Conservation (phyloP, 2,329 filamentous ascomycete genomes). For the Myriosclerotinia curreyana region DNA sequence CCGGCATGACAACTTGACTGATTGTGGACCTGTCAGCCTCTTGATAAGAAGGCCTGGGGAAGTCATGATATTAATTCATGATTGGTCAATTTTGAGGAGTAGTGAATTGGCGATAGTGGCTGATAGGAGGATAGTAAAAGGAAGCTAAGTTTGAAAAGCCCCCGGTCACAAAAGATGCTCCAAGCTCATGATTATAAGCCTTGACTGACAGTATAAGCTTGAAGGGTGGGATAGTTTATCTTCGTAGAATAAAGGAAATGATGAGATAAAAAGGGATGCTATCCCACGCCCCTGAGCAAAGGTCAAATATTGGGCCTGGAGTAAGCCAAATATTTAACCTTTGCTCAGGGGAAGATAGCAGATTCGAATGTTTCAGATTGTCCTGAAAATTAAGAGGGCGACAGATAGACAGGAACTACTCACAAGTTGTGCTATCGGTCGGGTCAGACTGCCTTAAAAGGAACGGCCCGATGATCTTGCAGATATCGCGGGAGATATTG, state of each 20-base stretch:
- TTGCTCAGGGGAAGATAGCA: too few species aligned
- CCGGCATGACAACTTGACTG: neutral
- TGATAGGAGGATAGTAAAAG: conserved; percentile 2
- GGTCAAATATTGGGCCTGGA: too few species aligned
- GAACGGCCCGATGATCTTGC: neutral
- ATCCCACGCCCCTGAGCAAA: too few species aligned
- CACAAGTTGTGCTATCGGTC: neutral
- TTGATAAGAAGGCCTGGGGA: conserved; percentile 19
- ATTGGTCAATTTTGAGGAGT: conserved; percentile 4
- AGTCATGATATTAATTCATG: neutral
- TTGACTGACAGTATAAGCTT: neutral
- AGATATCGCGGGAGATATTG: neutral
- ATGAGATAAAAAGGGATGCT: neutral
- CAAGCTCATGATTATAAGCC: neutral
- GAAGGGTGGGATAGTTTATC: conserved; percentile 2
- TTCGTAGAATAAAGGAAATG: neutral
- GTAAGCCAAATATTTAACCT: too few species aligned
- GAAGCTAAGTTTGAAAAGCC: neutral
- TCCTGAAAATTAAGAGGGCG: neutral
- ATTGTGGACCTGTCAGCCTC: conserved; percentile 20
- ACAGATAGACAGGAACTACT: neutral
- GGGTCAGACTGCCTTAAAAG: neutral
- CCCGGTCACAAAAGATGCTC: neutral
- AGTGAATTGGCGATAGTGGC: conserved; percentile 16
- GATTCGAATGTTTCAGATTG: conserved; percentile 3